A percentile compares a stretch with the other conserved stretches of the same genome.
phyloP scores from a whole-genome alignment of 2,329 filamentous ascomycete genomes.

The Tolypocladium ovalisporum region DNA sequence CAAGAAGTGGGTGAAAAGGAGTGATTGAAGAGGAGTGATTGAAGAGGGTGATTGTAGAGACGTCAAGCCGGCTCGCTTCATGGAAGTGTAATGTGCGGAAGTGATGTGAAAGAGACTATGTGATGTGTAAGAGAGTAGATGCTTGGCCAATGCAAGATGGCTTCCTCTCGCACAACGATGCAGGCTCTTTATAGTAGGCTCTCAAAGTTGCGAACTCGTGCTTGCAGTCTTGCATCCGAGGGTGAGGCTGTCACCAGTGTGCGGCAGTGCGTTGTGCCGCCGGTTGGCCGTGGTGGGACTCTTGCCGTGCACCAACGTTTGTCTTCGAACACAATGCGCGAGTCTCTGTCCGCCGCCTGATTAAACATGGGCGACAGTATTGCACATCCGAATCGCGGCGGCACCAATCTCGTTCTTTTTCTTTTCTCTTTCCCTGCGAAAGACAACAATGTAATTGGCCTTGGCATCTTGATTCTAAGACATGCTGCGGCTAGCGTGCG shows the following conservation, averaged over 20 bases:
- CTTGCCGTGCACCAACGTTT: neutral
- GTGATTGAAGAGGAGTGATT: neutral
- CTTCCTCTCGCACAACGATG: neutral
- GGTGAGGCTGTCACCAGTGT: too few relatives aligned
- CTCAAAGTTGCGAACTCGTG: too few relatives aligned
- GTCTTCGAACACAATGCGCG: neutral
- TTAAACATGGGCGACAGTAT: conserved; percentile 1
- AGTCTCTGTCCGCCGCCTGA: neutral
- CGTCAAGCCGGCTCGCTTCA: neutral
- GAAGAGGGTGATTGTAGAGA: neutral
- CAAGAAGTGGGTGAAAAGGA: neutral
- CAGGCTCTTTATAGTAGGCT: too few relatives aligned
- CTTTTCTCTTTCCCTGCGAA: neutral
- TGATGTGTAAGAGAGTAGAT: neutral
- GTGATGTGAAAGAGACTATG: neutral
- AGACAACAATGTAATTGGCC: neutral
- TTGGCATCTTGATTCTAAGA: neutral
- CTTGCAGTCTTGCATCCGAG: too few relatives aligned
- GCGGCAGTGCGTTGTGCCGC: neutral
- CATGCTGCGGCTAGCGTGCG: neutral
- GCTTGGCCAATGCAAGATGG: neutral
- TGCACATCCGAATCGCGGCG: neutral
- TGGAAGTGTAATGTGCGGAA: too few relatives aligned
- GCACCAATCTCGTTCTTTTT: neutral
- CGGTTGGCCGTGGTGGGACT: neutral